Conservation (phyloP, 2,329 filamentous ascomycete species). For the Coniochaeta ligniaria region DNA sequence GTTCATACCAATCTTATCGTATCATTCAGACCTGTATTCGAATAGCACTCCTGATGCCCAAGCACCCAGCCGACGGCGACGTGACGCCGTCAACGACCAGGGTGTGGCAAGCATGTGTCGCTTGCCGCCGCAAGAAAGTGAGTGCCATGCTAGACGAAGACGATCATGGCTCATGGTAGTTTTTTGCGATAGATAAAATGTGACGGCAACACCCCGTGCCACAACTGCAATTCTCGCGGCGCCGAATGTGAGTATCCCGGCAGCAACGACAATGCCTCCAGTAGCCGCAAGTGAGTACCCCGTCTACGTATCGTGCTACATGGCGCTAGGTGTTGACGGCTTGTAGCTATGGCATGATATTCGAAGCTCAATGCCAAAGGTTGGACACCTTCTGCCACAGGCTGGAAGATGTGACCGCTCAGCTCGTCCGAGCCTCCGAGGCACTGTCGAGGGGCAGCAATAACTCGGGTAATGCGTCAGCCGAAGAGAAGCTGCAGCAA, state of each 20-base stretch:
- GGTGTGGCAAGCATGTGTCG: constrained; percentile 11
- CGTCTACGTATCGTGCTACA: neutral
- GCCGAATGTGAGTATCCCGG: constrained; percentile 5
- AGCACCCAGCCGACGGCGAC: neutral
- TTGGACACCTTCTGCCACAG: constrained; percentile 15
- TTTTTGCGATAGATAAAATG: constrained; percentile 17
- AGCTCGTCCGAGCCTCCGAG: constrained; percentile 4
- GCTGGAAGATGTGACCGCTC: constrained; percentile 12
- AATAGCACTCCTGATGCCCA: neutral
- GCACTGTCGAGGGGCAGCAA: neutral
- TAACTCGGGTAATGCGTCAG: neutral
- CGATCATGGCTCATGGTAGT: neutral
- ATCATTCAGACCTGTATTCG: neutral
- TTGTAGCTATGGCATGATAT: constrained; percentile 11
- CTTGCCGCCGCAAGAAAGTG: constrained; percentile 15
- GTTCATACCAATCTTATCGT: neutral
- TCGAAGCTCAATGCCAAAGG: constrained; percentile 17
- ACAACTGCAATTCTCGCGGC: constrained; percentile 15
- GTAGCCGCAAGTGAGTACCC: neutral
- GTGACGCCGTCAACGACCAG: neutral
- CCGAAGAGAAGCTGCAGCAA: constrained; percentile 7
- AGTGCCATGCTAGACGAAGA: too few relatives aligned
- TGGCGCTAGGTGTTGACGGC: constrained; percentile 9
- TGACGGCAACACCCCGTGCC: constrained; percentile 16
- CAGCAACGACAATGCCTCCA: neutral